Evolutionary conservation across 106 monocot species (phyloP), one percentile per base, ranked within the genome.

Genomic region (Platanthera zijinensis): DNA sequence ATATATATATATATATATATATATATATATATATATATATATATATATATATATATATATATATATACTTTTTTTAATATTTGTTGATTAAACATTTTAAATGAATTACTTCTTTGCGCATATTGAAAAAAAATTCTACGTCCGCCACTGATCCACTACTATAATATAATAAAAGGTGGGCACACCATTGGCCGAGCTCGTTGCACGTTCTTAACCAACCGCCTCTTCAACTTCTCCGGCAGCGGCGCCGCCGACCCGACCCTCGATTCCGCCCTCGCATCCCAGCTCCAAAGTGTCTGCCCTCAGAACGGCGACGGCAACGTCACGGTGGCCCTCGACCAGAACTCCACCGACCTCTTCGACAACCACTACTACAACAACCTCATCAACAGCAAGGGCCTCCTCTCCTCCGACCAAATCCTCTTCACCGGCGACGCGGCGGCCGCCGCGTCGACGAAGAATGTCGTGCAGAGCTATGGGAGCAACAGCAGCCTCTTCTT

Each of bases 301-400:
- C 79, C 82, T 10, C 63, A 75, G 73, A 72, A 18, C 57, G 76
- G 86, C 14, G 89, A 92, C 51, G 92, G 89, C n/a, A 92, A 86
- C 57, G 51, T 67, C 7, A 89, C 92, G 15, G 32, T 89, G 3
- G 76, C 76, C 2, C 82, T 92, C 1, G 92, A 92, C 80, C 73
- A 22, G 61, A 86, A 75, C 81, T 92, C 92, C 8, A 39, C 70
- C 13, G 79, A 89, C 51, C 78, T 76, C 8, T 92, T 92, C 80
- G 92, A 92, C 83, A 92, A 89, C 80, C 86, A 84, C 77, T 92
- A 92, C 82, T 92, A 83, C 84, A 69, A 54, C 19, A 92, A 92
- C 77, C 57, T 92, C 64, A 47, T 84, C 47, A 83, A 32, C 76
- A 72, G 86, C 48, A 86, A 75, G 59, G 92, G 92, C 2, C 50